Base-by-base conservation (phyloP, 2,329 filamentous ascomycete genomes). In the Furcasterigmium sp. region DNA sequence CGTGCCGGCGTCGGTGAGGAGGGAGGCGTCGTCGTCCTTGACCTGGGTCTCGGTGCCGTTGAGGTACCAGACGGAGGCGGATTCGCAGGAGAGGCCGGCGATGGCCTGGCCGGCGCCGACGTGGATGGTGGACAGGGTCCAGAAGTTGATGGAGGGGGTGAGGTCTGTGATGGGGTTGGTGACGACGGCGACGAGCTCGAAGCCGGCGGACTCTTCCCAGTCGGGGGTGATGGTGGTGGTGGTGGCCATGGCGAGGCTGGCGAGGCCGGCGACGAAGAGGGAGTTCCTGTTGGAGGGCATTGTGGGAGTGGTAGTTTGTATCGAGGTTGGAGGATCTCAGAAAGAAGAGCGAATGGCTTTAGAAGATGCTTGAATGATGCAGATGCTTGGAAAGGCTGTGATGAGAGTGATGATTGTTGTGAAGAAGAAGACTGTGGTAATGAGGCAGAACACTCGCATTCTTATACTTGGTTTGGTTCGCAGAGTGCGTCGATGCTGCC, bases 151-250 rank as follows among this genome's bases (percentile, higher is more conserved):
- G 1, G 68, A 57, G 1, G 65, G 60, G 6, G 52, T 52, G 40
- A 74, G 63, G 48, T 73, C 68, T 26, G 51, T 51, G 14, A 58
- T 47, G 3, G 57, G 58, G 51, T 70, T 60, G 10, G 67, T 69
- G 32, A 74, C 65, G 46, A 73, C 70, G 52, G 68, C 64, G 18
- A 71, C 57, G 20, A 74, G 61, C 30, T 56, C 60, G 58, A 73
- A 73, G 42, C 61, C 57, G 49, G 54, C 55, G 25, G 53, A 53
- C 37, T 48, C 46, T 20, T 32, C 29, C 14, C n/a, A 11, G 7
- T n/a, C 14, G 29, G 14, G n/a, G 26, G 10, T 32, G 9, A 7
- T 13, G 29, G 14, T 11, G 29, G 13, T 32, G 29, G 29, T 32
- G 29, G 29, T 32, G 29, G 29, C 29, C 9, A 32, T 32, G 10